These are phyloP conservation scores for Peronosclerospora sorghi DNA, from an alignment of 352 stramenopile species.

Conservation along the genomic window DNA sequence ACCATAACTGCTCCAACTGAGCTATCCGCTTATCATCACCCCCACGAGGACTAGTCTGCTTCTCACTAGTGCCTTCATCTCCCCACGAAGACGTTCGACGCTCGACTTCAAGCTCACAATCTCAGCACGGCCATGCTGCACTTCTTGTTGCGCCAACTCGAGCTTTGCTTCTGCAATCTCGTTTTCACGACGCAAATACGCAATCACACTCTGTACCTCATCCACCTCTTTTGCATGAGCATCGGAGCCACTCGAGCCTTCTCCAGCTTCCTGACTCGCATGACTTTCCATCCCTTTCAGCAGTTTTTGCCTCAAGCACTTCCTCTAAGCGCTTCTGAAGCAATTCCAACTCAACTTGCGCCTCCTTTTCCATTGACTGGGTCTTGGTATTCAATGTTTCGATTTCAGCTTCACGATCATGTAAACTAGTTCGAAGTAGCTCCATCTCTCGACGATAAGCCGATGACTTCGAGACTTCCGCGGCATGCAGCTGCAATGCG, in stretches of 20 bases:
- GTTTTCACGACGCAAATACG: constrained; percentile 58
- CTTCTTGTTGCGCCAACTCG: constrained; percentile 57
- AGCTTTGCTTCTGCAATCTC: constrained; percentile 61
- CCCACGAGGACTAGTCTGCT: constrained; percentile 6
- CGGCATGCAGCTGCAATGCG: too few species aligned
- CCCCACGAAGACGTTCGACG: constrained; percentile 40
- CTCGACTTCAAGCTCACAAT: constrained; percentile 49
- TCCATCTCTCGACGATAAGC: too few species aligned
- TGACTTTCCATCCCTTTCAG: constrained; percentile 15
- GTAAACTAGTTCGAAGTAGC: too few species aligned
- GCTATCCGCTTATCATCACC: constrained; percentile 43
- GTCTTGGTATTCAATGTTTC: too few species aligned
- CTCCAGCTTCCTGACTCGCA: constrained; percentile 18
- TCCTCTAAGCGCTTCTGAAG: constrained; percentile 49
- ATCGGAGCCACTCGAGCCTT: constrained; percentile 1
- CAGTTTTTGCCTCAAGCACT: constrained; percentile 38
- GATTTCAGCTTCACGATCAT: too few species aligned
- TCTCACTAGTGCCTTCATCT: constrained; percentile 40
- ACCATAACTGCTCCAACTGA: constrained; percentile 59
- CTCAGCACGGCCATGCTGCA: constrained; percentile 40
- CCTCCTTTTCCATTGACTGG: too few species aligned
- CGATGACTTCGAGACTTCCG: too few species aligned
- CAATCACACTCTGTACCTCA: constrained; percentile 58
- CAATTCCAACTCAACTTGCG: too few species aligned
- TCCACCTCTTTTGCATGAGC: constrained; percentile 61